These are phyloP conservation scores for Ceratobasidium sp. DNA, from an alignment of 1,284 basidiomycete species.

Conservation along the genomic window DNA sequence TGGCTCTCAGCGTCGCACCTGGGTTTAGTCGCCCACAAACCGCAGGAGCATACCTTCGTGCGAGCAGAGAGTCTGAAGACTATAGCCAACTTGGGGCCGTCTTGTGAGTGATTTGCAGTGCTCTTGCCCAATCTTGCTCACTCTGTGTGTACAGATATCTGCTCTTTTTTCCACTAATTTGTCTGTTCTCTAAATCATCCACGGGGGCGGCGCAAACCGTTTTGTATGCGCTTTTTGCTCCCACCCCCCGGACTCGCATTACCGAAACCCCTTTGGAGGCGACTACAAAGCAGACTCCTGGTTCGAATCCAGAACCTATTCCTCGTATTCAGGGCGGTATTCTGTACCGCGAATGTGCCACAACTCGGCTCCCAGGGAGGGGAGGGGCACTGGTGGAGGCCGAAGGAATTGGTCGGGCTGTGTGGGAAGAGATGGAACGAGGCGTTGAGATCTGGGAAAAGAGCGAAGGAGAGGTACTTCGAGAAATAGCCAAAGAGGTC, in stretches of 20 bases:
- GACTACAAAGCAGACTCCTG: conserved; percentile 40
- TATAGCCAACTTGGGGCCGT: conserved; percentile 41
- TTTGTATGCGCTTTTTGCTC: conserved; percentile 79
- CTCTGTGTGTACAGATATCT: conserved; percentile 57
- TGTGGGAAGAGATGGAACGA: conserved; percentile 75
- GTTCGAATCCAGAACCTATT: conserved; percentile 65
- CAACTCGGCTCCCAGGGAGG: conserved; percentile 67
- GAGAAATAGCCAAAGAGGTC: conserved; percentile 36
- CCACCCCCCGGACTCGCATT: conserved; percentile 73
- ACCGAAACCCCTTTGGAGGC: conserved; percentile 45
- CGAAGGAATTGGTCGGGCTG: conserved; percentile 71
- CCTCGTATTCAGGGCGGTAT: conserved; percentile 73
- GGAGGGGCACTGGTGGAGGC: conserved; percentile 71
- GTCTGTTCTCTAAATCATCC: conserved; percentile 74
- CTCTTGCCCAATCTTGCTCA: neutral
- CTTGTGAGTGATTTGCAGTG: conserved; percentile 45
- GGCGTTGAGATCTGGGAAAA: conserved; percentile 46
- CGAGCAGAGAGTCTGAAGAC: conserved; percentile 60
- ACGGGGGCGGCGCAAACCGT: conserved; percentile 71
- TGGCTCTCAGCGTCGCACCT: conserved; percentile 76
- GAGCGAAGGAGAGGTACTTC: conserved; percentile 37
- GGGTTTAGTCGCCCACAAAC: conserved; percentile 79
- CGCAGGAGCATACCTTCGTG: conserved; percentile 69
- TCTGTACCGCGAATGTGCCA: conserved; percentile 78
- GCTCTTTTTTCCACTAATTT: conserved; percentile 71